Base-by-base conservation (phyloP, 2,329 filamentous ascomycete genomes). In the Colletotrichum kahawae region DNA sequence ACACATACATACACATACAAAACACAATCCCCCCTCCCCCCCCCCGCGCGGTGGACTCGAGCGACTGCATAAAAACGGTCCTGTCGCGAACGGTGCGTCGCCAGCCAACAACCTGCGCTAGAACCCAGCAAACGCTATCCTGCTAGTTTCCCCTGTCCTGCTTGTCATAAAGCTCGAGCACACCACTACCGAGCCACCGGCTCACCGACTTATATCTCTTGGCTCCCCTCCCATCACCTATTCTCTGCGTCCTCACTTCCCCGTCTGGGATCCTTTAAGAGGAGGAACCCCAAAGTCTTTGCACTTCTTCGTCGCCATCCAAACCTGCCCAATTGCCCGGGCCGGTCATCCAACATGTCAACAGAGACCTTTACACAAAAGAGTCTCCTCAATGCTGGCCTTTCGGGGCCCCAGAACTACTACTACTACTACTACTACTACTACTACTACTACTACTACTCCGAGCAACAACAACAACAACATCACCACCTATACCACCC, bases 101-200 rank as follows among this genome's bases (percentile, higher is more conserved):
- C 73, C 73, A 75, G 73, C 64, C 59, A 51, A 51, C 56, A 71
- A 62, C 34, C 16, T 48, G 36, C 73, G 73, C 73, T 73, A 75
- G 62, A 63, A 56, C 43, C 69, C 60, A 68, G 43, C 63, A 73
- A 73, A 75, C 69, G 63, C 73, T 65, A 68, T 73, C 16, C 54
- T 29, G 54, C 57, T 34, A 31, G 67, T 36, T 21, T 56, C 36
- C 33, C 43, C 63, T 67, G 54, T 54, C 69, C 72, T 67, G 69
- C 57, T 68, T 75, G 73, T 75, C 73, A 73, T 75, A 75, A 75
- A 67, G 73, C 63, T 75, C 73, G 73, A 73, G 73, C 73, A 75
- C 73, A 71, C 73, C 57, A 38, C 56, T 60, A 38, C 62, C 56
- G 71, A 33, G 13, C 31, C 51, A 48, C 38, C 63, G 16, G 34